Evolutionary conservation across 305 asterid genomes (phyloP).

Genomic region (Plantago coronopus): DNA sequence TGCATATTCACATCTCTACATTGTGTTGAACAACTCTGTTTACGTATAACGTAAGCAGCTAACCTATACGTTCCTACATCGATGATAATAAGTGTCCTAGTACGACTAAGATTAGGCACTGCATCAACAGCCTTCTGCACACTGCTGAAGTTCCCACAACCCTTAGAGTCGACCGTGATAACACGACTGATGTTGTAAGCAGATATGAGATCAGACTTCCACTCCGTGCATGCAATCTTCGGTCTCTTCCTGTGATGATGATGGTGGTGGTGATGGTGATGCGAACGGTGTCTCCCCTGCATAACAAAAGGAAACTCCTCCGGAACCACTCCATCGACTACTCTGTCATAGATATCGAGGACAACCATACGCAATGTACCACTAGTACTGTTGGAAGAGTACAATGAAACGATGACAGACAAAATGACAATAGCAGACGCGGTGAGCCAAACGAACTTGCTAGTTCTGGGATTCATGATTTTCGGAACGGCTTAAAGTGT

Average conservation of each 20-base stretch:
- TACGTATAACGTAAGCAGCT: background rate
- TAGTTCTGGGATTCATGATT: conserved; percentile 38
- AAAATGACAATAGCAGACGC: conserved; percentile 40
- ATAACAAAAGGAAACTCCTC: conserved; percentile 25
- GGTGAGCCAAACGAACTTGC: conserved; percentile 46
- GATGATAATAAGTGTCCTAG: conserved; percentile 50
- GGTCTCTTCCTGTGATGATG: conserved; percentile 21
- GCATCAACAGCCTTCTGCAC: conserved; percentile 74
- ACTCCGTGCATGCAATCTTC: conserved; percentile 30
- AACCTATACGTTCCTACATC: conserved; percentile 75
- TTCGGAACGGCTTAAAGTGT: conserved; percentile 10
- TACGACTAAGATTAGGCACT: conserved; percentile 47
- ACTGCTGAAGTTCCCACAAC: conserved; percentile 70
- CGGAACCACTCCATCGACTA: conserved; percentile 27
- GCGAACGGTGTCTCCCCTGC: conserved; percentile 22
- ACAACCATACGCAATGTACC: background rate
- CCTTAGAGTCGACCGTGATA: conserved; percentile 54
- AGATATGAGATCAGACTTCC: conserved; percentile 52
- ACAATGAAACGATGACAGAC: conserved; percentile 36
- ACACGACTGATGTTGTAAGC: conserved; percentile 43
- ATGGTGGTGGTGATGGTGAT: conserved; percentile 22
- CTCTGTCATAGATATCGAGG: conserved; percentile 9
- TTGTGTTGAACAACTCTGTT: background rate
- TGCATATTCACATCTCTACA: background rate
- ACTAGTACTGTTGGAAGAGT: conserved; percentile 16